Evolutionary conservation across 305 asterid species (phyloP).

Genomic region (Rubia peregrina): DNA sequence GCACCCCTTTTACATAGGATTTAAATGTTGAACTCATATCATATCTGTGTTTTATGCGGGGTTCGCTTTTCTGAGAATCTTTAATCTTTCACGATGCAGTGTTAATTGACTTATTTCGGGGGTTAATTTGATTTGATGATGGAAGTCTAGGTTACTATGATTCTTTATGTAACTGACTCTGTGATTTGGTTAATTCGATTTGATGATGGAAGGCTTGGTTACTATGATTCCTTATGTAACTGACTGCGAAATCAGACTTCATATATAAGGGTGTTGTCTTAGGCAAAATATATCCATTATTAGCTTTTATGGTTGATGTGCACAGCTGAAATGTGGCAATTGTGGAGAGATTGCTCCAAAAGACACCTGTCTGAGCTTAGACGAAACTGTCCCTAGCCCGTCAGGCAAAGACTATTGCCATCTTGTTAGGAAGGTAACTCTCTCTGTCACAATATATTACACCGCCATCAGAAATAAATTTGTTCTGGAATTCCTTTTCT

Average conservation of each 20-base stretch:
- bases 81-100: background rate
- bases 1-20: background rate
- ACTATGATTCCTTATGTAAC: background rate
- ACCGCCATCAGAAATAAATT: background rate
- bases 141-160: background rate
- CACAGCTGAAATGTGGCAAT: conserved; percentile 61
- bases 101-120: background rate
- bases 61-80: background rate
- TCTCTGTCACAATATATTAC: background rate
- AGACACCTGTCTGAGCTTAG: conserved; percentile 60
- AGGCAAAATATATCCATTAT: background rate
- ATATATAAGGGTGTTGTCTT: background rate
- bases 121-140: no score
- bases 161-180: background rate
- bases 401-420: conserved; percentile 54
- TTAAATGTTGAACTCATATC: no score
- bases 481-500: background rate
- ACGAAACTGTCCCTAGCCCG: conserved; percentile 55
- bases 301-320: conserved; percentile 14
- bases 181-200: background rate
- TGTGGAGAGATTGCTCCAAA: conserved; percentile 72
- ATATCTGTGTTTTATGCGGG: background rate
- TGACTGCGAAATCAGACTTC: background rate
- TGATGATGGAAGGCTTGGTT: background rate
- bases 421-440: conserved; percentile 65